Conservation (phyloP, 2,329 filamentous ascomycete species). For the Grosmannia clavigera region DNA sequence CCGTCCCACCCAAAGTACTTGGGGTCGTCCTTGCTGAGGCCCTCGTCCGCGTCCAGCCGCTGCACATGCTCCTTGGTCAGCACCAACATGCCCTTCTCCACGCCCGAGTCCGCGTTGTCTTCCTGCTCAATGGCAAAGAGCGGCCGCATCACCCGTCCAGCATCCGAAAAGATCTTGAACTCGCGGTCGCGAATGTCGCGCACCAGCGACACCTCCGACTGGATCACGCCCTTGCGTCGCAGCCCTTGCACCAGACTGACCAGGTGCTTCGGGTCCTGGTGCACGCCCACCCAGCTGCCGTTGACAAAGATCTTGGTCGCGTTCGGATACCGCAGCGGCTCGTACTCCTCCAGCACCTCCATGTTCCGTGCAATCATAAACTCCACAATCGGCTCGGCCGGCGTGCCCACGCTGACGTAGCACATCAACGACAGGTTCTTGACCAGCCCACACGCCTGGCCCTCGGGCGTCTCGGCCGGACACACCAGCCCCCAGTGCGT, state of each 20-base stretch:
- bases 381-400: constrained; percentile 78
- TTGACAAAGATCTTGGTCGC: constrained; percentile 98
- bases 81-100: constrained; percentile 56
- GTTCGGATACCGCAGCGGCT: constrained; percentile 70
- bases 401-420: constrained; percentile 90
- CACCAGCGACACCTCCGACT: constrained; percentile 86
- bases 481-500: constrained; percentile 98
- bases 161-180: constrained; percentile 97
- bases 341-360: constrained; percentile 94
- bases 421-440: constrained; percentile 98
- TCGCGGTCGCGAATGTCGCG: constrained; percentile 94
- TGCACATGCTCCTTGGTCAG: constrained; percentile 73
- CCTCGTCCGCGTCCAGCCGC: constrained; percentile 51
- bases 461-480: constrained; percentile 93
- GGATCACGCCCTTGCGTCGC: constrained; percentile 70
- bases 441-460: constrained; percentile 93
- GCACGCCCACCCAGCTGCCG: constrained; percentile 94
- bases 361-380: constrained; percentile 95
- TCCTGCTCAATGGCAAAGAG: constrained; percentile 90
- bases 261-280: constrained; percentile 76
- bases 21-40: constrained; percentile 48
- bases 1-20: constrained; percentile 78
- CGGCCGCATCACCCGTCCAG: constrained; percentile 85
- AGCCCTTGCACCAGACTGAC: constrained; percentile 68
- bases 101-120: constrained; percentile 51